These are phyloP conservation scores for Spergularia bocconei DNA, from an alignment of 148 eudicot genomes.

Conservation along the genomic window DNA sequence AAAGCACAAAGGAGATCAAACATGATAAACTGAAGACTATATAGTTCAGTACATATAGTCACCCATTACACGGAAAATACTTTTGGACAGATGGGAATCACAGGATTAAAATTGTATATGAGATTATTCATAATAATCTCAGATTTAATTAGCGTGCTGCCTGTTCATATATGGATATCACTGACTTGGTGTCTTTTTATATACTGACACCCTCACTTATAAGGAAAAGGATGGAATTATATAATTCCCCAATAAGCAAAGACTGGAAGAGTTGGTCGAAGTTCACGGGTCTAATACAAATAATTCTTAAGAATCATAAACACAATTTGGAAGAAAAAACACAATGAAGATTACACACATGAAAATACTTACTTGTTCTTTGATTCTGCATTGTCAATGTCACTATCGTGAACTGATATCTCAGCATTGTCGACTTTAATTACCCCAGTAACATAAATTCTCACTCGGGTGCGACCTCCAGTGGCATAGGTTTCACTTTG, in stretches of 20 bases:
- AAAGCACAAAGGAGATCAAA: background rate
- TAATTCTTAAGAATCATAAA: constrained; percentile 1
- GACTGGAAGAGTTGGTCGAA: background rate
- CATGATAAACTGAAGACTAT: background rate
- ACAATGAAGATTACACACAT: background rate
- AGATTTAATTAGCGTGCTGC: too few relatives aligned
- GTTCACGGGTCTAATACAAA: background rate
- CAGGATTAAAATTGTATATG: background rate
- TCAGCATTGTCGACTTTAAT: constrained; percentile 61
- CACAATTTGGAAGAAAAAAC: background rate
- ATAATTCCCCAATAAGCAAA: background rate
- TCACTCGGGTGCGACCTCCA: constrained; percentile 62
- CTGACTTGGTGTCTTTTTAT: too few relatives aligned
- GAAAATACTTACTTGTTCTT: constrained; percentile 49
- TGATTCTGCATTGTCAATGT: constrained; percentile 60
- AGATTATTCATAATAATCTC: too few relatives aligned
- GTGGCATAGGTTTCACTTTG: constrained; percentile 54
- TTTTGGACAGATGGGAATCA: background rate
- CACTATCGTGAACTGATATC: constrained; percentile 75
- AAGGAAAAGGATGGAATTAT: background rate
- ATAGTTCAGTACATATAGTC: background rate
- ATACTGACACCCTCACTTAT: background rate
- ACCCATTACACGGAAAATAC: background rate
- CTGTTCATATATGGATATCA: too few relatives aligned
- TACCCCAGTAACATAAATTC: constrained; percentile 60